Percentiles rank a stretch among this genome's conserved stretches.
phyloP scores from a whole-genome alignment of 257 asterid species.

The Voacanga thouarsii region DNA sequence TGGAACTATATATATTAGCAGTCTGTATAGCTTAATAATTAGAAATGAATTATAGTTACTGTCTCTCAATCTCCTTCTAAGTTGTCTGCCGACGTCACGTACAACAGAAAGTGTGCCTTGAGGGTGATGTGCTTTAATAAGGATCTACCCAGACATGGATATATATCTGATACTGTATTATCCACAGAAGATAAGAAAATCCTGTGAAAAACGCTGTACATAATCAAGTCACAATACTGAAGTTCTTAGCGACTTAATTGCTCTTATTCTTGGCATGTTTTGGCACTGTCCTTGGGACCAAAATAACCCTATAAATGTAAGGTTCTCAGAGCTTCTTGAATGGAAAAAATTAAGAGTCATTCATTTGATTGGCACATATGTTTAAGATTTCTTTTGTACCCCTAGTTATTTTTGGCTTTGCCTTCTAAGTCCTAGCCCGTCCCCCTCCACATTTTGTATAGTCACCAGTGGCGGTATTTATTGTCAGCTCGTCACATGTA shows the following conservation, averaged over 20 bases:
- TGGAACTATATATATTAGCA: no score
- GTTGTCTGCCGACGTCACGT: slow-evolving; percentile 30
- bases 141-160: slow-evolving; percentile 25
- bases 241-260: slow-evolving; percentile 11
- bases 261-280: slow-evolving; percentile 1
- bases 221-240: background rate
- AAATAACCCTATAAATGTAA: slow-evolving; percentile 37
- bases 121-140: slow-evolving; percentile 24
- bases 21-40: no score
- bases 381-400: slow-evolving; percentile 26
- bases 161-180: background rate
- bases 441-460: background rate
- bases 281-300: slow-evolving; percentile 15
- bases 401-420: slow-evolving; percentile 6
- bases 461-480: background rate
- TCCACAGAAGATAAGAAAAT: background rate
- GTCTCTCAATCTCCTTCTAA: background rate
- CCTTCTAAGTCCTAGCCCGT: background rate
- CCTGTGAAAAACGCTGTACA: background rate
- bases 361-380: slow-evolving; percentile 9
- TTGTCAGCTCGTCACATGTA: slow-evolving; percentile 26
- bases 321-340: slow-evolving; percentile 25
- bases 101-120: slow-evolving; percentile 26
- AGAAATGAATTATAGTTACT: no score
- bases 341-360: slow-evolving; percentile 14